Evolutionary conservation across 1,139 yeast genomes (phyloP), one percentile per base, ranked within the genome.

Genomic region (Zygoascus meyerae): DNA sequence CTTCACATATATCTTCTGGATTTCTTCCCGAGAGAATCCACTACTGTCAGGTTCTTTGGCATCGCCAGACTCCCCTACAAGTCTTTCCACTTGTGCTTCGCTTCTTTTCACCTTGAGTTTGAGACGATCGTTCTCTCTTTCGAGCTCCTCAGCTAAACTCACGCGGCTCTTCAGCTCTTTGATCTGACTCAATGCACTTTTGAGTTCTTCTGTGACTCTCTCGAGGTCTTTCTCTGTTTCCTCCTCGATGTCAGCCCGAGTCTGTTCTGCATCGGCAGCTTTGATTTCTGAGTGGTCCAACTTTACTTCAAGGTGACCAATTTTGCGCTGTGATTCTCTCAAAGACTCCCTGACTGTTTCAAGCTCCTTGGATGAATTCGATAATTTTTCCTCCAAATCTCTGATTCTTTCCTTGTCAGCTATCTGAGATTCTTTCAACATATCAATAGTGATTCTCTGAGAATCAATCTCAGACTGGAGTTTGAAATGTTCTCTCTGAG

Each of bases 371-470:
- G 49, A 52, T 9, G 44, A 45, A 18, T 35, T 46, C 12, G 45
- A 47, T 14, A 52, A 43, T 33, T 55, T 51, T 10, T 40, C 39
- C 34, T 54, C 48, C 17, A 50, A 42, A 15, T 51, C 45, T 12
- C 39, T 43, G 15, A 48, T 37, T 41, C 50, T 48, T 21, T 42
- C 28, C 18, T 51, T 53, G 15, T 46, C 46, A 18, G 48, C 44
- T 40, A 42, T 35, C 37, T 58, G 49, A 10, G 48, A 14, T 30
- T 49, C 52, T 8, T 51, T 42, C 37, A 52, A 54, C 34, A 51
- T 46, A 42, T 49, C 52, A 14, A 54, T 48, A 21, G 54, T 52
- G 40, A 52, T 49, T 32, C 55, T 55, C 10, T 53, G 52, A n/a
- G 53, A 46, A 14, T 44, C 46, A 5, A 51, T 40, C 15, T 56